A percentile compares a stretch with the other conserved stretches of the same genome.
Evolutionary conservation across 2,329 filamentous ascomycete species (phyloP).

Genomic region (Aspergillus sojae): DNA sequence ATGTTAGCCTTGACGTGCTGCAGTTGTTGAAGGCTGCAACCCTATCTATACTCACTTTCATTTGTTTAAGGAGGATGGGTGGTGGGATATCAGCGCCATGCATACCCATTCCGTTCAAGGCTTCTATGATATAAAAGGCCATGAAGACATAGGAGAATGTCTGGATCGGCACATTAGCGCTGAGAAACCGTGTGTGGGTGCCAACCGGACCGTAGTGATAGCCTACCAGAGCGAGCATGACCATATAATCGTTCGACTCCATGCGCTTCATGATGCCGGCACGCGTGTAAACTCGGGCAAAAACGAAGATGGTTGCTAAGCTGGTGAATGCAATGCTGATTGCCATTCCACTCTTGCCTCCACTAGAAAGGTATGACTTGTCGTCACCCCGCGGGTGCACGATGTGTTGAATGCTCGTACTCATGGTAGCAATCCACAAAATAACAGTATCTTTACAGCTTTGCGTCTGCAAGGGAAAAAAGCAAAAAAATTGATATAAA

Average conservation of each 20-base stretch:
- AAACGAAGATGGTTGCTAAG: conserved; percentile 34
- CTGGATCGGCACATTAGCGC: conserved; percentile 19
- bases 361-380: conserved; percentile 25
- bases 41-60: conserved; percentile 31
- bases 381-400: conserved; percentile 21
- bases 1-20: neutral
- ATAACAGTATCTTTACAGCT: neutral
- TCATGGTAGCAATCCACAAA: neutral
- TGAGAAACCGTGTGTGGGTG: neutral
- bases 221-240: conserved; percentile 37
- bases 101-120: conserved; percentile 40
- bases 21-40: neutral
- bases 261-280: conserved; percentile 33
- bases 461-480: neutral
- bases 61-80: conserved; percentile 30
- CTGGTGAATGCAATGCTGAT: conserved; percentile 36
- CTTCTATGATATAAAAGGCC: conserved; percentile 37
- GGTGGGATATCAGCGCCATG: conserved; percentile 35
- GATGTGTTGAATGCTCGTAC: conserved; percentile 13
- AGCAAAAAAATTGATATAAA: neutral
- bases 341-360: conserved; percentile 30
- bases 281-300: conserved; percentile 36
- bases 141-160: conserved; percentile 38
- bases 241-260: conserved; percentile 42
- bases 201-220: neutral